phyloP scores from a whole-genome alignment of 352 stramenopile genomes.

The Aphanomyces euteiches region DNA sequence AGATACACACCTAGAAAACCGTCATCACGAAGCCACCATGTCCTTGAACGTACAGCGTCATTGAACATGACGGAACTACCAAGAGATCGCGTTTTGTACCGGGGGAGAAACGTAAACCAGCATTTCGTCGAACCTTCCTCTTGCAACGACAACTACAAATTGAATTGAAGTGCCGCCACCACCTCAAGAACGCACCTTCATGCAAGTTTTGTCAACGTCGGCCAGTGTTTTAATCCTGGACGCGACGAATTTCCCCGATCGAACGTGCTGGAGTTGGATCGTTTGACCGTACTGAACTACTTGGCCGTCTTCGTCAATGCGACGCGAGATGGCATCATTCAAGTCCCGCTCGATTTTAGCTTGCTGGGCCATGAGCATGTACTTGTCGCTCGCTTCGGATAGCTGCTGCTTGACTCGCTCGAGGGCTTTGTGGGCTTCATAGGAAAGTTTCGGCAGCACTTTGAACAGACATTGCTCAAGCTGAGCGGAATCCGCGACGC shows the following conservation, averaged over 20 bases:
- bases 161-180: neutral
- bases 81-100: constrained; percentile 27
- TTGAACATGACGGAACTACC: constrained; percentile 19
- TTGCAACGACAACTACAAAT: constrained; percentile 9
- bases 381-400: constrained; percentile 19
- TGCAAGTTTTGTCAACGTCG: constrained; percentile 29
- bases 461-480: constrained; percentile 24
- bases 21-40: neutral
- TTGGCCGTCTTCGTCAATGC: constrained; percentile 4
- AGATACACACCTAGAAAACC: constrained; percentile 6
- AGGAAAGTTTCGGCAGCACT: constrained; percentile 25
- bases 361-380: constrained; percentile 19
- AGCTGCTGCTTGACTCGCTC: constrained; percentile 9
- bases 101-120: constrained; percentile 26
- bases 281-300: constrained; percentile 24
- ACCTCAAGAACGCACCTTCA: constrained; percentile 17
- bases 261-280: constrained; percentile 27
- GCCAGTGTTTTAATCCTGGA: constrained; percentile 22
- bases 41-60: constrained; percentile 6
- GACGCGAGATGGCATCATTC: constrained; percentile 9
- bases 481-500: neutral
- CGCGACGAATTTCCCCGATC: constrained; percentile 24
- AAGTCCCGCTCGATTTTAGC: constrained; percentile 7
- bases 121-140: constrained; percentile 17
- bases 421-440: constrained; percentile 22